A percentile compares a stretch with the other conserved stretches of the same genome.
Conservation (phyloP, 2,329 filamentous ascomycete genomes). For the Colletotrichum lentis region DNA sequence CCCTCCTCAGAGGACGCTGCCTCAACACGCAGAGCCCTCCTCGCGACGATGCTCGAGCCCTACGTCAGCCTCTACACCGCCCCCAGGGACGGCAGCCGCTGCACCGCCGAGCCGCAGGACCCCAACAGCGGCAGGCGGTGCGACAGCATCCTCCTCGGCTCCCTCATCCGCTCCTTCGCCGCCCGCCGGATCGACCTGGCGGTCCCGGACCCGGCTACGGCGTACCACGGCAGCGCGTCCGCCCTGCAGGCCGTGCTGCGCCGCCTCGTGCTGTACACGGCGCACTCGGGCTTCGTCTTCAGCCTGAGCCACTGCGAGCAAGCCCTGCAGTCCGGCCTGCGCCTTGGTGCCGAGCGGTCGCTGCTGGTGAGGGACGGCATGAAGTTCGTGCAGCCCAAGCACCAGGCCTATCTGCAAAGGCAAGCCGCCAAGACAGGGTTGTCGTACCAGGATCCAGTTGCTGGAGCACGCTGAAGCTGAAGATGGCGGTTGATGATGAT, state of each 20-base stretch:
- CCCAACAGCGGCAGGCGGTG: conserved; percentile 11
- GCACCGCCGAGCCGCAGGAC: conserved; percentile 19
- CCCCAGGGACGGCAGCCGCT: conserved; percentile 11
- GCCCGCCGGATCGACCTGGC: conserved; percentile 15
- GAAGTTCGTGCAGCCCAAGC: conserved; percentile 10
- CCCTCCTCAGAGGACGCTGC: conserved; percentile 2
- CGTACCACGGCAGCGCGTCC: conserved; percentile 22
- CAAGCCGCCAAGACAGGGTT: conserved; percentile 10
- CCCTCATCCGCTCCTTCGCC: conserved; percentile 27
- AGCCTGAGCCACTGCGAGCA: conserved; percentile 22
- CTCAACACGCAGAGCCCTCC: conserved; percentile 3
- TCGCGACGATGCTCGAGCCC: conserved; percentile 16
- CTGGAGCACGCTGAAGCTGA: no score
- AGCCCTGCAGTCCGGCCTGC: neutral
- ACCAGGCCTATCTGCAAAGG: conserved; percentile 23
- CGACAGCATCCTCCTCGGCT: conserved; percentile 32
- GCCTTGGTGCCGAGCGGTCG: conserved; percentile 13
- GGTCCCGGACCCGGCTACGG: neutral
- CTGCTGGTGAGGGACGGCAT: neutral
- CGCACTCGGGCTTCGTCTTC: conserved; percentile 14
- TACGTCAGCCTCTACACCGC: conserved; percentile 16
- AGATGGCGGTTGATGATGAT: no score
- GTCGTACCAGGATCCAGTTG: no score
- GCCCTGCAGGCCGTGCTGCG: conserved; percentile 16
- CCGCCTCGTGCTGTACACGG: conserved; percentile 25